phyloP scores from a whole-genome alignment of 1,284 basidiomycete species.

The Ganoderma resinaceum region DNA sequence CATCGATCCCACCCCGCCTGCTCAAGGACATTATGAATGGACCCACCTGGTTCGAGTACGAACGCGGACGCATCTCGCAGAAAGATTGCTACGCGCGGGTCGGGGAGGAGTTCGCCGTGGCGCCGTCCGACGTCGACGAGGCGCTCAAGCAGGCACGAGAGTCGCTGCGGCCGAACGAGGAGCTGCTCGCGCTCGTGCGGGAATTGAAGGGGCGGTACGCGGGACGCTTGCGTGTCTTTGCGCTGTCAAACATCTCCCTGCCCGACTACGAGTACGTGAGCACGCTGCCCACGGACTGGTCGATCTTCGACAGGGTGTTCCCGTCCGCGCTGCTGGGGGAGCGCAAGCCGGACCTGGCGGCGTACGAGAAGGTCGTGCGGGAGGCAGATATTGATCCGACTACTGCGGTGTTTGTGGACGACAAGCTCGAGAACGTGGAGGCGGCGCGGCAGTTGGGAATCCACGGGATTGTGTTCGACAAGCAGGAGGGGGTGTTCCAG shows the following conservation, averaged over 20 bases:
- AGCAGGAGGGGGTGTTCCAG: slow-evolving; percentile 46
- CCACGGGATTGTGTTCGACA: slow-evolving; percentile 60
- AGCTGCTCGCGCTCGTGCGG: slow-evolving; percentile 54
- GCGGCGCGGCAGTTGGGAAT: slow-evolving; percentile 61
- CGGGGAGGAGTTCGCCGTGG: slow-evolving; percentile 49
- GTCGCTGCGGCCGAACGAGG: slow-evolving; percentile 51
- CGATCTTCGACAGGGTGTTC: slow-evolving; percentile 62
- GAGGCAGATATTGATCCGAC: slow-evolving; percentile 49
- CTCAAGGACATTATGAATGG: slow-evolving; percentile 54
- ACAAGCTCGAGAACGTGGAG: slow-evolving; percentile 63
- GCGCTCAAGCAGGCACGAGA: slow-evolving; percentile 56
- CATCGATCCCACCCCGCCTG: slow-evolving; percentile 49
- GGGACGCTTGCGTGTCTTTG: slow-evolving; percentile 51
- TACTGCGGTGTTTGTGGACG: slow-evolving; percentile 60
- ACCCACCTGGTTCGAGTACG: slow-evolving; percentile 62
- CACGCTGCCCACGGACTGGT: slow-evolving; percentile 53
- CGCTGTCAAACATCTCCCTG: slow-evolving; percentile 67
- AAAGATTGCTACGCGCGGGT: slow-evolving; percentile 52
- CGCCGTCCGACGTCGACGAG: slow-evolving; percentile 46
- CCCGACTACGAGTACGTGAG: slow-evolving; percentile 57
- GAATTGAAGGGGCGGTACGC: slow-evolving; percentile 49
- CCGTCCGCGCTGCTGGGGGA: slow-evolving; percentile 53
- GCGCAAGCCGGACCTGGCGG: slow-evolving; percentile 49
- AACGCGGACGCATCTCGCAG: slow-evolving; percentile 49
- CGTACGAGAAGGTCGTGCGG: slow-evolving; percentile 58